Evolutionary conservation across 495 filamentous ascomycete species (phyloP).

Genomic region (Clohesyomyces aquaticus): DNA sequence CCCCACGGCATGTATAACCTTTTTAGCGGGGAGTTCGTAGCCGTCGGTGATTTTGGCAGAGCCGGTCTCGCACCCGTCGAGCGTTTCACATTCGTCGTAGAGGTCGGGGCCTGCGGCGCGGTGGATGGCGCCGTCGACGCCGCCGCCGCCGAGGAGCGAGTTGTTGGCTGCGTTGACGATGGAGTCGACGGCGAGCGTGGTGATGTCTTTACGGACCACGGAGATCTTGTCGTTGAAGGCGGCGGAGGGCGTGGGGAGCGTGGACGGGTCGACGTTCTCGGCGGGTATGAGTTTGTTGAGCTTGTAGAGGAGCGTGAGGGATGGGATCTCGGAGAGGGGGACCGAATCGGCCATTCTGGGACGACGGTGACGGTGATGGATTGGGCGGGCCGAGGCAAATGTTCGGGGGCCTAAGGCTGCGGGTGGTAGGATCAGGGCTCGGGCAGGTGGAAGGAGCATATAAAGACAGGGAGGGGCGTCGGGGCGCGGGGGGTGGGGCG

Average conservation of each 20-base stretch:
- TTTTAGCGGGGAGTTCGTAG: slow-evolving; percentile 72
- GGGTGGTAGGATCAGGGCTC: not conserved
- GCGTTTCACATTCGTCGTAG: slow-evolving; percentile 67
- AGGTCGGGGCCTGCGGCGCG: slow-evolving; percentile 72
- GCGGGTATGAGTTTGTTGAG: slow-evolving; percentile 42
- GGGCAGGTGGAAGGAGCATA: not conserved
- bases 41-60: slow-evolving; percentile 80
- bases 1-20: slow-evolving; percentile 89
- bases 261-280: slow-evolving; percentile 16
- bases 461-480: not conserved
- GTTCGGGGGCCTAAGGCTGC: not conserved
- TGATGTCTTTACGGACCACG: slow-evolving; percentile 79
- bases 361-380: not conserved
- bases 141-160: slow-evolving; percentile 79
- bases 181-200: slow-evolving; percentile 72
- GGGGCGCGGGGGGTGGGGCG: not conserved
- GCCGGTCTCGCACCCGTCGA: slow-evolving; percentile 77
- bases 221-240: slow-evolving; percentile 72
- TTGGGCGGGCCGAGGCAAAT: not conserved
- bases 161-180: slow-evolving; percentile 94
- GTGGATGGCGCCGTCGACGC: slow-evolving; percentile 77
- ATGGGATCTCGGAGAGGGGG: slow-evolving; percentile 63
- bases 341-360: slow-evolving; percentile 37
- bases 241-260: slow-evolving; percentile 31
- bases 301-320: slow-evolving; percentile 65